phyloP scores from a whole-genome alignment of 78 protist species.

The Polysphondylium violaceum region DNA sequence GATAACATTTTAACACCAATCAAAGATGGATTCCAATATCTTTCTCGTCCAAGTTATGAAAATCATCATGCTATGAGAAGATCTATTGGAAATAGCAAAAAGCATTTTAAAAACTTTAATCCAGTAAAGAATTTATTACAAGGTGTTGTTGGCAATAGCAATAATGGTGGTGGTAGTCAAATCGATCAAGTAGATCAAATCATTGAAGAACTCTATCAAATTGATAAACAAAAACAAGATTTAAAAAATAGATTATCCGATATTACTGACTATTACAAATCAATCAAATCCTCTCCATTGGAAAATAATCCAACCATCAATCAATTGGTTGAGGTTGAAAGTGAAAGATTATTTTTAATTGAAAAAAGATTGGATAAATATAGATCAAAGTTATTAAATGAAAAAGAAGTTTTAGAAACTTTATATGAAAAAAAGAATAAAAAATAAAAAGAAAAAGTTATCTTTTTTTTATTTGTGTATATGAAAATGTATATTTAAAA shows the following conservation, averaged over 20 bases:
- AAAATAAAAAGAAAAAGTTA: too few species aligned
- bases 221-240: constrained; percentile 6
- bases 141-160: too few species aligned
- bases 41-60: neutral
- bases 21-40: too few species aligned
- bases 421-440: too few species aligned
- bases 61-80: too few species aligned
- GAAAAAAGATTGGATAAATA: constrained; percentile 15
- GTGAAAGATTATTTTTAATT: constrained; percentile 14
- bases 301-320: constrained; percentile 8
- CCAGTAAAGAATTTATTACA: too few species aligned
- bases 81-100: neutral
- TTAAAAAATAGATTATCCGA: constrained; percentile 30
- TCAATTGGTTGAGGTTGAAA: constrained; percentile 27
- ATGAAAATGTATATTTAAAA: too few species aligned
- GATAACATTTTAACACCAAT: too few species aligned
- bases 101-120: too few species aligned
- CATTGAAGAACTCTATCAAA: constrained; percentile 10
- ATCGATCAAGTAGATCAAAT: constrained; percentile 8
- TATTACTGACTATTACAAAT: constrained; percentile 1
- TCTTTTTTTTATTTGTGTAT: too few species aligned
- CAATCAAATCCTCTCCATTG: neutral
- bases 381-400: neutral
- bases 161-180: too few species aligned
- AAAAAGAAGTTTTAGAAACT: constrained; percentile 30